Percentiles rank a stretch among this genome's conserved stretches.
Conservation (phyloP, 495 filamentous ascomycete genomes). For the Antarctomyces pellizariae region DNA sequence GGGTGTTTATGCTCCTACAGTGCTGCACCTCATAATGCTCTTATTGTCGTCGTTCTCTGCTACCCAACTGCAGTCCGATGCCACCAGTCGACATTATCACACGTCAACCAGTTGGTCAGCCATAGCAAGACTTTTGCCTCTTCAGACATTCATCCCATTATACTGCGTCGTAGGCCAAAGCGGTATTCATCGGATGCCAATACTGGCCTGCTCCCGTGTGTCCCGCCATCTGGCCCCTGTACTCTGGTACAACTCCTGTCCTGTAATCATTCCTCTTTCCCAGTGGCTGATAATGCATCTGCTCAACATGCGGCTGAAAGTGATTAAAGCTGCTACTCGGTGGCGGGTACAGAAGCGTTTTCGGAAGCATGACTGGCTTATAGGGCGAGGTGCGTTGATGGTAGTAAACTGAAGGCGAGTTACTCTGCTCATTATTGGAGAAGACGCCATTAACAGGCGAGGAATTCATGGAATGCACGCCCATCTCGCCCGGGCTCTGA, state of each 20-base stretch:
- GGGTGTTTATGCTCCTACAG: too few species aligned
- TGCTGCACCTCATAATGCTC: too few species aligned
- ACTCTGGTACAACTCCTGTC: slow-evolving; percentile 66
- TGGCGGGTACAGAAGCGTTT: slow-evolving; percentile 73
- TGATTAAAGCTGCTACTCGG: slow-evolving; percentile 59
- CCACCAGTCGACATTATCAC: too few species aligned
- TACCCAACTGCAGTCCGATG: too few species aligned
- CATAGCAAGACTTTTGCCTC: too few species aligned
- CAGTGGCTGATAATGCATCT: slow-evolving; percentile 93
- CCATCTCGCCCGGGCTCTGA: slow-evolving; percentile 9
- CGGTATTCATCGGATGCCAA: too few species aligned
- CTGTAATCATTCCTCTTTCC: slow-evolving; percentile 56
- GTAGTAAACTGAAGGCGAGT: slow-evolving; percentile 33
- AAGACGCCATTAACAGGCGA: slow-evolving; percentile 27
- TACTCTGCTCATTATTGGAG: slow-evolving; percentile 25
- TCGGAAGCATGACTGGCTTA: slow-evolving; percentile 68
- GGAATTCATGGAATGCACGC: slow-evolving; percentile 15
- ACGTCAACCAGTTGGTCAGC: too few species aligned
- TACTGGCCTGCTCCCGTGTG: too few species aligned
- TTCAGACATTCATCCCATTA: too few species aligned
- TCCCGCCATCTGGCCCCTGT: too few species aligned
- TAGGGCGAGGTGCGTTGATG: slow-evolving; percentile 63
- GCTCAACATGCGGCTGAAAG: slow-evolving; percentile 40
- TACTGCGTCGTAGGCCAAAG: too few species aligned
- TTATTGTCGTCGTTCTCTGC: too few species aligned